Evolutionary conservation across 2,329 filamentous ascomycete species (phyloP).

Genomic region (Fusarium pilosicola): DNA sequence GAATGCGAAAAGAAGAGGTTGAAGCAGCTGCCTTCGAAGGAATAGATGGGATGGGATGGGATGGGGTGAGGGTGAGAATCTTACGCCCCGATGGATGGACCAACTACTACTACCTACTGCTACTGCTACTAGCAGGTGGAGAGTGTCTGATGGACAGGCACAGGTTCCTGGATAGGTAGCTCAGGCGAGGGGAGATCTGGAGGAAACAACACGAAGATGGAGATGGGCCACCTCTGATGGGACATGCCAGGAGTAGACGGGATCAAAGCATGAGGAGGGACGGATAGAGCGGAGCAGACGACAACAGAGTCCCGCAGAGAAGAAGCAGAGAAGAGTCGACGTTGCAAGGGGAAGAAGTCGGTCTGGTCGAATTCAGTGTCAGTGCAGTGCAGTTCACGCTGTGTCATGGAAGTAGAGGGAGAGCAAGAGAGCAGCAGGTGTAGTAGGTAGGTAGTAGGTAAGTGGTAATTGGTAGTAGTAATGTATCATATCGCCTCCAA

Average conservation of each 20-base stretch:
- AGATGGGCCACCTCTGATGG: conserved; percentile 31
- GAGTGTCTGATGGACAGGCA: conserved; percentile 38
- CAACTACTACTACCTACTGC: conserved; percentile 8
- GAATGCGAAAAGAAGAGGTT: conserved; percentile 11
- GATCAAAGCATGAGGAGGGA: conserved; percentile 9
- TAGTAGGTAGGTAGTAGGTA: neutral
- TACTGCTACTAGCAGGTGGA: conserved; percentile 32
- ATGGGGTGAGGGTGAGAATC: conserved; percentile 36
- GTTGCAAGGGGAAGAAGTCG: conserved; percentile 25
- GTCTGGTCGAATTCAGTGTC: conserved; percentile 10
- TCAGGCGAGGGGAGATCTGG: conserved; percentile 32
- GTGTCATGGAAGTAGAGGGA: conserved; percentile 1
- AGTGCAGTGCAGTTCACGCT: conserved; percentile 4
- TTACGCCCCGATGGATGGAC: conserved; percentile 33
- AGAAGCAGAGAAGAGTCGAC: conserved; percentile 15
- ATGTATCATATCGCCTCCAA: conserved; percentile 21
- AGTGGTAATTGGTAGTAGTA: conserved; percentile 8
- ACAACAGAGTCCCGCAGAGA: neutral
- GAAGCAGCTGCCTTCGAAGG: conserved; percentile 21
- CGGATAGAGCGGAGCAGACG: conserved; percentile 20
- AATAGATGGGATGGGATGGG: conserved; percentile 16
- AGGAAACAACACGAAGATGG: conserved; percentile 31
- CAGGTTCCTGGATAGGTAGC: conserved; percentile 25
- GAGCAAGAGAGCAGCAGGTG: neutral
- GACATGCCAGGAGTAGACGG: conserved; percentile 28